Conservation (phyloP, 2,329 filamentous ascomycete genomes). For the Oidium heveae region DNA sequence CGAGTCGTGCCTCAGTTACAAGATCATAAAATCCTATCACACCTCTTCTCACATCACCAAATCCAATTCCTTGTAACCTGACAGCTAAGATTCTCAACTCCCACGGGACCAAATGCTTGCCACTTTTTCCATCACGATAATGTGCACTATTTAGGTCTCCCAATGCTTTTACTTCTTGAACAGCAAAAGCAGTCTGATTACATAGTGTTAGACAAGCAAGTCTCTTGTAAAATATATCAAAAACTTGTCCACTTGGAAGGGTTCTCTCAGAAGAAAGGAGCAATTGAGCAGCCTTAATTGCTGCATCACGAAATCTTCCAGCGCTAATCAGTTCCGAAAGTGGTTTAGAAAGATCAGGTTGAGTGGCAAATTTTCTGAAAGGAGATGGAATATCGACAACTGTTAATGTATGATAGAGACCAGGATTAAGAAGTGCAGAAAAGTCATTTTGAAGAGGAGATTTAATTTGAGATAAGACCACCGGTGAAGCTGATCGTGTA, state of each 20-base stretch:
- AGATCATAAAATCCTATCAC: slow-evolving; percentile 84
- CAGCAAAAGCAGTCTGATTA: slow-evolving; percentile 43
- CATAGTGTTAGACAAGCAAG: slow-evolving; percentile 63
- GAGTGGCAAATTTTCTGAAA: slow-evolving; percentile 43
- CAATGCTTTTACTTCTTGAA: slow-evolving; percentile 36
- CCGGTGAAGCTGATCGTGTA: slow-evolving; percentile 7
- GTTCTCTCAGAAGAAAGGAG: slow-evolving; percentile 28
- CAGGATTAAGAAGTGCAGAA: slow-evolving; percentile 51
- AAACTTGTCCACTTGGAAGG: slow-evolving; percentile 37
- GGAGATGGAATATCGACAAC: slow-evolving; percentile 31
- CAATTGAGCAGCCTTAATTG: slow-evolving; percentile 37
- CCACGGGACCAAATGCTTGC: slow-evolving; percentile 58
- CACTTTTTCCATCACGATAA: slow-evolving; percentile 29
- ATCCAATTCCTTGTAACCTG: slow-evolving; percentile 62
- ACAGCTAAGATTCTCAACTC: slow-evolving; percentile 60
- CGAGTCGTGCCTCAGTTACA: slow-evolving; percentile 46
- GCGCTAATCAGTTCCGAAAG: slow-evolving; percentile 40
- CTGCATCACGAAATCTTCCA: slow-evolving; percentile 62
- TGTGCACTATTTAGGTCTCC: slow-evolving; percentile 31
- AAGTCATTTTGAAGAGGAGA: slow-evolving; percentile 39
- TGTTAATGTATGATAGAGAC: slow-evolving; percentile 63
- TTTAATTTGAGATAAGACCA: slow-evolving; percentile 12
- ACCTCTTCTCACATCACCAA: slow-evolving; percentile 57
- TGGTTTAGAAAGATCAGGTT: slow-evolving; percentile 35
- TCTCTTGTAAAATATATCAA: slow-evolving; percentile 55